A percentile compares a stretch with the other conserved stretches of the same genome.
Conservation (phyloP, 2,329 filamentous ascomycete species). For the Aspergillus ustus region DNA sequence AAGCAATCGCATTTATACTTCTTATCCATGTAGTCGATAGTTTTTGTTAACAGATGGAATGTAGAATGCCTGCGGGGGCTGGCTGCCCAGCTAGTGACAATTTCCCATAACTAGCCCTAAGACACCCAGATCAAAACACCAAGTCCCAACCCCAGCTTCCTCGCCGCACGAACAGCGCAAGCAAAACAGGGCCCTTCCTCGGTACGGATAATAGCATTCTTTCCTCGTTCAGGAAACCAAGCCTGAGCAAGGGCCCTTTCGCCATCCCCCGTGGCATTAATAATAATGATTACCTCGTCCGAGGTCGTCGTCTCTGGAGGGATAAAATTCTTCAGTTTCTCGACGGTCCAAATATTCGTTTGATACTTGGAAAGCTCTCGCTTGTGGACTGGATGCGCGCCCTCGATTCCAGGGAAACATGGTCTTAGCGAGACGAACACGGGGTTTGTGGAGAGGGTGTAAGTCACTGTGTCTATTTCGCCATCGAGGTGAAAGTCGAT, state of each 20-base stretch:
- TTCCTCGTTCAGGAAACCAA: neutral
- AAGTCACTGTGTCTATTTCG: neutral
- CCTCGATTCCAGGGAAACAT: neutral
- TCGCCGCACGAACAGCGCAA: neutral
- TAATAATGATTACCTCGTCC: neutral
- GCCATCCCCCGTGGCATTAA: neutral
- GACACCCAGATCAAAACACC: neutral
- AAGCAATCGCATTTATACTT: too few relatives aligned
- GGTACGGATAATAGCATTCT: neutral
- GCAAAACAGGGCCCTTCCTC: neutral
- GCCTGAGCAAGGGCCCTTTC: neutral
- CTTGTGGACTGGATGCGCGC: neutral
- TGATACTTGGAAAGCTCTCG: neutral
- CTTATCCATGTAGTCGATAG: too few relatives aligned
- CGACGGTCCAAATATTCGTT: neutral
- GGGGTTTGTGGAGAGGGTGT: neutral
- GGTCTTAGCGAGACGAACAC: neutral
- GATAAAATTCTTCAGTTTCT: neutral
- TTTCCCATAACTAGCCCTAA: too few relatives aligned
- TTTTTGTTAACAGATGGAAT: too few relatives aligned
- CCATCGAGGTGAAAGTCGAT: neutral
- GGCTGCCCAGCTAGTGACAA: too few relatives aligned
- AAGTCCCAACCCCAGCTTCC: neutral
- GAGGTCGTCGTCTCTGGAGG: neutral
- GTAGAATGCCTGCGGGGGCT: too few relatives aligned